Base-by-base conservation (phyloP, 208 protist species). In the Zelonia costaricensis region DNA sequence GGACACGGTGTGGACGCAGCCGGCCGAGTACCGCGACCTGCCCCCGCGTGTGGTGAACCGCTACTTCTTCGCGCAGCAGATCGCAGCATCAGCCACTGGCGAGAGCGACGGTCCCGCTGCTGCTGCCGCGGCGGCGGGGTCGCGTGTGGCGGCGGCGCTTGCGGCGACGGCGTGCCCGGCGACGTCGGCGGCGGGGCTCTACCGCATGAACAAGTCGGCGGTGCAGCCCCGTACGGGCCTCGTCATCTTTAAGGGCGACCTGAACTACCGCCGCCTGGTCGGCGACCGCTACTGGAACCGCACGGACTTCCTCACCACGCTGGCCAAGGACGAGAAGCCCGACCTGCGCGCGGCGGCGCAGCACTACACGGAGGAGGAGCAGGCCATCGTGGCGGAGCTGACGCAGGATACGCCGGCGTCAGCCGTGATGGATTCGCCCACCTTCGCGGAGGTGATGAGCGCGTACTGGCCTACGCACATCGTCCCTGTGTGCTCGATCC, bases 181-280 rank as follows among this genome's bases (percentile, higher is more conserved):
- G 18, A 60, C 61, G 13, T 54, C 67, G 2, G 58, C 61, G 8
- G 53, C 46, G 15, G 74, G 40, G 25, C 38, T 80, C 12, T 79
- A 72, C 59, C 58, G 57, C 30, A 69, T 72, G 33, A 84, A 84
- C 69, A 88, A 86, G 66, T 28, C 54, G n/a, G 44, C 23, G 10
- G 59, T 86, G 36, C 38, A 63, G 10, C 40, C 84, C 22, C 62
- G 62, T 38, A 88, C 69, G 10, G 73, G 75, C 8, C 68, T 97
- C 6, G 85, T 94, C 25, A 66, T 97, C 38, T 92, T 94, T 66
- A 97, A 97, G 59, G 92, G 92, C 3, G 92, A 97, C 69, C 73
- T 97, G 18, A 97, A 97, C 65, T 97, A 84, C 64, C 89, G 92
- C 42, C 86, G 89, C 16, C 74, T 97, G 31, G 38, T 97, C n/a